Evolutionary conservation across 2,329 filamentous ascomycete genomes (phyloP), one percentile per base, ranked within the genome.

Genomic region (Ambrosiella beaveri): DNA sequence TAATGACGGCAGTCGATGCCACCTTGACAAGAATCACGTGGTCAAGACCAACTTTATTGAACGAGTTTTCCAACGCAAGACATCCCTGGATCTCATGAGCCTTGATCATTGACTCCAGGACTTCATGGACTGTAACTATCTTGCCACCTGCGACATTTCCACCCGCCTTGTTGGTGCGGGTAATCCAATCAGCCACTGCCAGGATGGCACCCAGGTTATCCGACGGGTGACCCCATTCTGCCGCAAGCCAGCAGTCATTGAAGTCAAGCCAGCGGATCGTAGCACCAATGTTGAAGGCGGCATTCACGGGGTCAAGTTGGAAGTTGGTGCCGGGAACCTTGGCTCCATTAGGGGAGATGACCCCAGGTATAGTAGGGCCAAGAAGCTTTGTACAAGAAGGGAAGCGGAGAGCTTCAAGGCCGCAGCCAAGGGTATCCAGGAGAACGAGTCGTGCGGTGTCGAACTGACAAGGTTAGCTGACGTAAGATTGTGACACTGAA

Each of bases 251-350:
- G 81, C 93, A 97, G 80, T 98, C 93, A 72, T 98, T 98, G 81
- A 97, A 98, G 76, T 98, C 93, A 67, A 98, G 81, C 93, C 93
- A 98, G 69, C 93, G 81, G 75, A 98, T 95, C 85, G 95, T 95
- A 67, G 93, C 86, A 66, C 93, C 93, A 66, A 98, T 97, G 79
- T 97, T 97, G 81, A 98, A 97, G 63, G 93, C 93, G 62, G 85
- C 93, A 66, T 91, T 91, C 69, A 97, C 83, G 44, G 93, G 93
- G 70, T 97, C 93, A 65, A 98, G 83, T 73, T 94, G 85, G 75
- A 91, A 97, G 64, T 86, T 82, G 38, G 93, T 97, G 63, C 93
- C 93, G 45, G 87, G 88, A 50, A 98, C 88, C 69, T 84, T 88
- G 66, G 88, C 85, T 64, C 93, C 93, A 68, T 95, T 90, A 68